These are phyloP conservation scores for Cytospora piceae DNA, from an alignment of 2,329 filamentous ascomycete genomes.

Conservation along the genomic window DNA sequence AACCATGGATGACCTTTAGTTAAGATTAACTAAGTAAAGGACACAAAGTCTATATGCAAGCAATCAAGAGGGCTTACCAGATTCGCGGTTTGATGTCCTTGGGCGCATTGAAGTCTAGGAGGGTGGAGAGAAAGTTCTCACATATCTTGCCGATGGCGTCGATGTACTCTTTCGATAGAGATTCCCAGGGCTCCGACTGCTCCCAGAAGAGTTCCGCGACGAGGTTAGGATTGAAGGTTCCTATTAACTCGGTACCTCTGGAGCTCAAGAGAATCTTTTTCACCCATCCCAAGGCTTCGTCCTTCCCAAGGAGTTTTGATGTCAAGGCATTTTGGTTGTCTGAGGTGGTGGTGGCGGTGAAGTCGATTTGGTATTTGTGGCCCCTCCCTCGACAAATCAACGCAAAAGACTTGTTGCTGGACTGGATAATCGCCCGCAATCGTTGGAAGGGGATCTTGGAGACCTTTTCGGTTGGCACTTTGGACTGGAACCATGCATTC, in stretches of 20 bases:
- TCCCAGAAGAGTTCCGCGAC: constrained; percentile 24
- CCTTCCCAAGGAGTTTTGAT: background rate
- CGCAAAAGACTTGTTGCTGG: background rate
- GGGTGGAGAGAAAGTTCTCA: background rate
- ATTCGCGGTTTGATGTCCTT: background rate
- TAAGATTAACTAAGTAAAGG: accelerated
- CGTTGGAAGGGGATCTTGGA: background rate
- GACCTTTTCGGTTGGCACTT: too few species aligned
- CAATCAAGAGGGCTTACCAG: background rate
- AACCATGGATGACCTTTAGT: background rate
- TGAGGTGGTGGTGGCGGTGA: too few species aligned
- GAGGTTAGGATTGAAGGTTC: constrained; percentile 7
- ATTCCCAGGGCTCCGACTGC: constrained; percentile 16
- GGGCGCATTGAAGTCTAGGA: background rate
- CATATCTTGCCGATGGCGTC: background rate
- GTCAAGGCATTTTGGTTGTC: too few species aligned
- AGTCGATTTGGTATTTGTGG: background rate
- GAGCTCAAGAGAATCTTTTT: background rate
- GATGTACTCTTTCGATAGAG: background rate
- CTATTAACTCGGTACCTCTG: constrained; percentile 14
- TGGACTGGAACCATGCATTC: background rate
- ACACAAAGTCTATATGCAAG: background rate
- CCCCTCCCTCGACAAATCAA: background rate
- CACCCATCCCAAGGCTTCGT: background rate
- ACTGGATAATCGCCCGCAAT: constrained; percentile 4